Base-by-base conservation (phyloP, 352 stramenopile species). In the Pythium utonaiense region DNA sequence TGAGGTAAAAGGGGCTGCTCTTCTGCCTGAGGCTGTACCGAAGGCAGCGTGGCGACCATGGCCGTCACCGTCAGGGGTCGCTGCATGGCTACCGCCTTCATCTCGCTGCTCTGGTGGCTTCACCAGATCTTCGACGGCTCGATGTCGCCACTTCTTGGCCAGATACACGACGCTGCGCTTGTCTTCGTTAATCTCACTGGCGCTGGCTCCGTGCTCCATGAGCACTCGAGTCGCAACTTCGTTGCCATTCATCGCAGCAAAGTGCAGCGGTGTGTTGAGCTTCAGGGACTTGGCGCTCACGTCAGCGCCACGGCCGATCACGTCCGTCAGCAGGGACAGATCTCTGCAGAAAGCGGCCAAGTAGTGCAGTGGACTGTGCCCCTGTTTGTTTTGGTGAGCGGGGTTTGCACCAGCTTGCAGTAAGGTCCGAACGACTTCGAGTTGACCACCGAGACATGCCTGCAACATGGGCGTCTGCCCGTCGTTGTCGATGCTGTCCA, bases 161-260 rank as follows among this genome's bases (percentile, higher is more conserved):
- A 92, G 53, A 34, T 89, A 92, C 36, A 92, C 70, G 13, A 88
- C 80, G 34, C 73, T 92, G 27, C 72, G 69, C 54, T 88, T 90
- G 63, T 90, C 82, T 61, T 89, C 82, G 57, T 92, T 90, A 52
- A 86, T 86, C 28, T 75, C 70, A 27, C 71, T 89, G 4, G 75
- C 62, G 47, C 74, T 87, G 0, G 80, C 82, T n/a, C 80, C 82
- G 36, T 89, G 57, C 1, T 74, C 70, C 2, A 90, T 56, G 2
- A 92, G 67, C 3, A 90, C 69, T 38, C 73, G 61, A 0, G 77
- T 83, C 6, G 78, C 80, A 6, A 90, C 70, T 51, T 88, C 78
- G 41, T 92, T 88, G 31, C 80, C 78, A 50, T 86, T 88, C 78
- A 90, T 89, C 2, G 82, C 82, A 21, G 82, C 82, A 51, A 92